Evolutionary conservation across 2,329 filamentous ascomycete genomes (phyloP).

Genomic region (Epichloe coenophiala): DNA sequence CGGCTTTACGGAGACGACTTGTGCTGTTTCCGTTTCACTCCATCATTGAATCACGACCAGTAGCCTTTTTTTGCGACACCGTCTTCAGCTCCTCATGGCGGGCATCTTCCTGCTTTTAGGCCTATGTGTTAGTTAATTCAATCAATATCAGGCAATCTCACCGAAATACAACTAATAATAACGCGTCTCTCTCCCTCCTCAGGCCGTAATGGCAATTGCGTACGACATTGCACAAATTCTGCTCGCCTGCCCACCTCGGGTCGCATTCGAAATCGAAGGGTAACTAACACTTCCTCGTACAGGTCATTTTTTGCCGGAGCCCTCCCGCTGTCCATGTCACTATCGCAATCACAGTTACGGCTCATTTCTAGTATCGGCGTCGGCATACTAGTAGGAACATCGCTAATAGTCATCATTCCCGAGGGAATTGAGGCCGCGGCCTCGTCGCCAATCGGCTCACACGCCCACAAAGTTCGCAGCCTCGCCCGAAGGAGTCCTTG

Average conservation of each 20-base stretch:
- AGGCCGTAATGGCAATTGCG: slow-evolving; percentile 47
- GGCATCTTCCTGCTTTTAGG: slow-evolving; percentile 26
- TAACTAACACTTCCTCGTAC: not conserved
- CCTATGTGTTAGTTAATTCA: slow-evolving; percentile 26
- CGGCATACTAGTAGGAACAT: slow-evolving; percentile 87
- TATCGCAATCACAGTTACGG: slow-evolving; percentile 76
- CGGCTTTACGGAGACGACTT: not conserved
- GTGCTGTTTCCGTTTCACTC: not conserved
- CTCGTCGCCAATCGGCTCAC: slow-evolving; percentile 30
- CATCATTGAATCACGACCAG: not conserved
- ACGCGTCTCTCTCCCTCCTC: not conserved
- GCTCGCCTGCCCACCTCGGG: not conserved
- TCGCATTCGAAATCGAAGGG: not conserved
- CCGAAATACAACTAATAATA: not conserved
- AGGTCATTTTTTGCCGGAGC: slow-evolving; percentile 92
- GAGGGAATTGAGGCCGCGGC: slow-evolving; percentile 90
- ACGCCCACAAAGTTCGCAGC: slow-evolving; percentile 22
- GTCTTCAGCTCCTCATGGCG: slow-evolving; percentile 18
- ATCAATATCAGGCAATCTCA: not conserved
- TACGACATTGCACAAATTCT: slow-evolving; percentile 12
- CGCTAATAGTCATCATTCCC: slow-evolving; percentile 92
- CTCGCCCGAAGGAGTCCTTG: slow-evolving; percentile 20
- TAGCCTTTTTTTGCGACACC: not conserved
- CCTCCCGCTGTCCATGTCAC: slow-evolving; percentile 74
- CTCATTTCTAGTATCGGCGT: slow-evolving; percentile 86